Evolutionary conservation across 352 stramenopile species (phyloP).

Genomic region (Pythium utonaiense): DNA sequence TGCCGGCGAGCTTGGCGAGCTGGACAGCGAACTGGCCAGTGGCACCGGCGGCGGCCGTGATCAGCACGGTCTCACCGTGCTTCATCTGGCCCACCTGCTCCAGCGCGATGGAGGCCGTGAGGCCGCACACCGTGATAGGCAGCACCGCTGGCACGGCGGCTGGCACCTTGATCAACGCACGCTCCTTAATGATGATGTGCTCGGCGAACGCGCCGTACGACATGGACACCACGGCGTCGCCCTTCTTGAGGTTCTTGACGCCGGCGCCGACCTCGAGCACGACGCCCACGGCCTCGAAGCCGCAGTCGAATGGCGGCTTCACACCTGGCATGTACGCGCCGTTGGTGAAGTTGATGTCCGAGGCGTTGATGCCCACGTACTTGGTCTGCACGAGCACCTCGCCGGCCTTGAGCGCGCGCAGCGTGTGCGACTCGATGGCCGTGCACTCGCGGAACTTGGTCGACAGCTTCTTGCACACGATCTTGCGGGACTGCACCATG

Average conservation of each 20-base stretch:
- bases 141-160: constrained; percentile 25
- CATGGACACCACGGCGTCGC: constrained; percentile 42
- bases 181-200: constrained; percentile 33
- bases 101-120: constrained; percentile 42
- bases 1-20: constrained; percentile 65
- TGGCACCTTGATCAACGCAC: constrained; percentile 25
- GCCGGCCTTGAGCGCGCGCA: constrained; percentile 36
- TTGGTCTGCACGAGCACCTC: constrained; percentile 49
- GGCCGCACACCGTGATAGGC: constrained; percentile 35
- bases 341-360: constrained; percentile 61
- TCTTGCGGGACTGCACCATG: constrained; percentile 65
- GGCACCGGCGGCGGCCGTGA: constrained; percentile 45
- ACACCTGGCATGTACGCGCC: constrained; percentile 47
- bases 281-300: constrained; percentile 44
- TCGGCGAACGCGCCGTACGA: constrained; percentile 42
- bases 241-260: constrained; percentile 40
- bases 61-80: constrained; percentile 37
- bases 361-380: constrained; percentile 43
- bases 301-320: constrained; percentile 46
- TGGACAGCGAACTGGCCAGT: constrained; percentile 73
- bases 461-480: constrained; percentile 75
- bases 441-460: constrained; percentile 79
- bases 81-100: constrained; percentile 43
- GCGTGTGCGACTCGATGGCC: constrained; percentile 47
- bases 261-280: constrained; percentile 28